A percentile compares a stretch with the other conserved stretches of the same genome.
Conservation (phyloP, 2,329 filamentous ascomycete species). For the Pseudogymnoascus sp. region DNA sequence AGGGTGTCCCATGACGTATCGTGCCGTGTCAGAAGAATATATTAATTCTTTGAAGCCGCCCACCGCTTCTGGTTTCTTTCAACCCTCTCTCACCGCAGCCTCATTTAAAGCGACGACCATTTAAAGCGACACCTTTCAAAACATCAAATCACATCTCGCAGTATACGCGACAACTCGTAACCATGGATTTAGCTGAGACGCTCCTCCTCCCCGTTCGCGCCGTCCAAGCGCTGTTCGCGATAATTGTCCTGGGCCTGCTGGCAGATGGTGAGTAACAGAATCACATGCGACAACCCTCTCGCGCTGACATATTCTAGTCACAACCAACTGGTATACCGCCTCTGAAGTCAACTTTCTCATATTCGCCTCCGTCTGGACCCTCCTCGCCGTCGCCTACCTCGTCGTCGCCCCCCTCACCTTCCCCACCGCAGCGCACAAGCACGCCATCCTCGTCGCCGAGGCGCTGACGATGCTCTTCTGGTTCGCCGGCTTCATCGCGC, state of each 20-base stretch:
- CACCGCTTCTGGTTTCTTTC: not conserved
- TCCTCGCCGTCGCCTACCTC: constrained; percentile 65
- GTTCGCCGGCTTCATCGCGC: constrained; percentile 78
- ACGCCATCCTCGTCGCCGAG: constrained; percentile 61
- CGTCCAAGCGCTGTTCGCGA: constrained; percentile 58
- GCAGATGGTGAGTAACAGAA: constrained; percentile 30
- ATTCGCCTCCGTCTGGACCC: constrained; percentile 71
- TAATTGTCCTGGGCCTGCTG: constrained; percentile 69
- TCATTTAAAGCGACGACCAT: not conserved
- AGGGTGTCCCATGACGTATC: constrained; percentile 1
- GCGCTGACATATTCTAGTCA: not conserved
- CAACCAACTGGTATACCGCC: constrained; percentile 34
- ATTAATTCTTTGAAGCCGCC: not conserved
- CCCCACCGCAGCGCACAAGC: constrained; percentile 53
- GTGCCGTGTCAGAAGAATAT: not conserved
- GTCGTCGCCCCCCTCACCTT: constrained; percentile 58
- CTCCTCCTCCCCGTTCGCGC: constrained; percentile 58
- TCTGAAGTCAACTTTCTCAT: constrained; percentile 67
- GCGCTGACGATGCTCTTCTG: constrained; percentile 75
- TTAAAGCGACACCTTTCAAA: not conserved
- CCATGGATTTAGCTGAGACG: constrained; percentile 40
- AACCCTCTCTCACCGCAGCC: not conserved
- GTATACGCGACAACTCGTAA: constrained; percentile 17
- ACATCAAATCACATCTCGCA: not conserved
- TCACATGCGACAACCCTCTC: constrained; percentile 9